Percentiles rank a stretch among this genome's conserved stretches.
Evolutionary conservation across 73 alveolate genomes (phyloP).

Genomic region (Durusdinium trenchii): DNA sequence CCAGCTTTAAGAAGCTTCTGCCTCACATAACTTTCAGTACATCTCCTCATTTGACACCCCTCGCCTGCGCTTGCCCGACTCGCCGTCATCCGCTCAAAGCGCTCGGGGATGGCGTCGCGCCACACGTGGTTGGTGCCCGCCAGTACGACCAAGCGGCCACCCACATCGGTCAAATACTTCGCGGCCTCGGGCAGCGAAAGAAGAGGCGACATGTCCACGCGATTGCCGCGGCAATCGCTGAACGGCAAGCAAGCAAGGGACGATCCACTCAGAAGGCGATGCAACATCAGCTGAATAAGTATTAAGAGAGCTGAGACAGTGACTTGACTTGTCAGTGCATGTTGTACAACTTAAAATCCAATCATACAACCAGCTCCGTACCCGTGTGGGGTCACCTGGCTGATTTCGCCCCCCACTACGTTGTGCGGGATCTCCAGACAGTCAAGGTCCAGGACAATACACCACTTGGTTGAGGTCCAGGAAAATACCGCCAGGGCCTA

Average conservation of each 20-base stretch:
- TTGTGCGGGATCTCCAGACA: background rate
- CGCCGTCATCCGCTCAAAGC: slow-evolving; percentile 51
- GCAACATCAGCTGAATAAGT: background rate
- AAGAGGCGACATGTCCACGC: no score
- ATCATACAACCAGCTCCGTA: no score
- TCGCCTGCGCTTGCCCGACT: background rate
- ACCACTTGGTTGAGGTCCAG: no score
- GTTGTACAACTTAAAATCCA: no score
- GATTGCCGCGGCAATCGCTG: no score
- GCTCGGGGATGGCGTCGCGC: slow-evolving; percentile 95
- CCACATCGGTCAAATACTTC: slow-evolving; percentile 61
- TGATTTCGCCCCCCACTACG: background rate
- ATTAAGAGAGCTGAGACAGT: no score
- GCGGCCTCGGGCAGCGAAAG: slow-evolving; percentile 49
- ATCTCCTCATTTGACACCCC: background rate
- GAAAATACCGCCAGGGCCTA: no score
- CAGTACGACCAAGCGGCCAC: slow-evolving; percentile 77
- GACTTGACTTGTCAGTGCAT: no score
- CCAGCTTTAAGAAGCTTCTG: no score
- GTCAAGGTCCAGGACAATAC: background rate
- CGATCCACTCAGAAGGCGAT: background rate
- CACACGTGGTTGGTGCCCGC: slow-evolving; percentile 85
- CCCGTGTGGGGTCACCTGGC: no score
- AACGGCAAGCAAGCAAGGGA: no score
- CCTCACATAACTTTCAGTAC: background rate